Evolutionary conservation across 164 flowering plant species (phyloP).

Genomic region (Umbilicus rupestris): DNA sequence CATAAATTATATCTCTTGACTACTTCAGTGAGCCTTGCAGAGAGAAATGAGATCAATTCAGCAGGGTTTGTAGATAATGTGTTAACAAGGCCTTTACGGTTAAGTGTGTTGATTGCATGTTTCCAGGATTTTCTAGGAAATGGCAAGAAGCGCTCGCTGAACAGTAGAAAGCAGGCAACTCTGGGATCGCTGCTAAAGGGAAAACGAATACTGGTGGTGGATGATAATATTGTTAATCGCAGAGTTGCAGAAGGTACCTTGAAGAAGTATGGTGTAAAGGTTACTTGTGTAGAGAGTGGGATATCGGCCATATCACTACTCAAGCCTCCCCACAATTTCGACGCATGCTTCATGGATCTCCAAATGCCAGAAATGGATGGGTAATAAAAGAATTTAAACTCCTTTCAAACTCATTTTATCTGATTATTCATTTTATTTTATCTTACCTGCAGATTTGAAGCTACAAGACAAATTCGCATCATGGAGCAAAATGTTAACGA

Average conservation of each 20-base stretch:
- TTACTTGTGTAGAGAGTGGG: constrained; percentile 74
- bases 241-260: constrained; percentile 89
- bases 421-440: not conserved
- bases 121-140: constrained; percentile 48
- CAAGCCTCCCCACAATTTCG: constrained; percentile 69
- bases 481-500: constrained; percentile 45
- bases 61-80: constrained; percentile 45
- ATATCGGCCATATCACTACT: constrained; percentile 54
- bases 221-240: constrained; percentile 74
- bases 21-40: constrained; percentile 26
- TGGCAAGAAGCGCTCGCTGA: constrained; percentile 28
- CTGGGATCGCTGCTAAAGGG: constrained; percentile 48
- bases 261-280: constrained; percentile 71
- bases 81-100: constrained; percentile 61
- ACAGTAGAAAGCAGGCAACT: constrained; percentile 27
- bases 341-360: constrained; percentile 96
- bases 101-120: constrained; percentile 39
- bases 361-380: constrained; percentile 99
- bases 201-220: constrained; percentile 74
- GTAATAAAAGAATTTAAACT: constrained; percentile 23
- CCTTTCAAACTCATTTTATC: not conserved
- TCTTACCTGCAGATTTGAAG: constrained; percentile 60
- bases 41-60: constrained; percentile 36
- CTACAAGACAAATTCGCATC: constrained; percentile 52
- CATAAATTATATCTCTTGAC: constrained; percentile 56